phyloP scores from a whole-genome alignment of 2,329 filamentous ascomycete species.

The Diplocarpon mali region DNA sequence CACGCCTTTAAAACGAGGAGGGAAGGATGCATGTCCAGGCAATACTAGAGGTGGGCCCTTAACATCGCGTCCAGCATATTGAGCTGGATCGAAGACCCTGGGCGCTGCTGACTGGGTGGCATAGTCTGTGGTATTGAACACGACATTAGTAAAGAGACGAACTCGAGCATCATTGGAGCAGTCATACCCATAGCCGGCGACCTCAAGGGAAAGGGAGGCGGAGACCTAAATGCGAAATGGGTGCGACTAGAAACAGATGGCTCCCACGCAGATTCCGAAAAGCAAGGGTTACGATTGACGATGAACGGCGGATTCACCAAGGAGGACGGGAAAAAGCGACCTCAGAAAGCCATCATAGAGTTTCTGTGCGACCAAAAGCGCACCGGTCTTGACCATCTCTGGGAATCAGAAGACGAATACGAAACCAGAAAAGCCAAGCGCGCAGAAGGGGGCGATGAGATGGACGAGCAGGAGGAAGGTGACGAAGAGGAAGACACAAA shows the following conservation, averaged over 20 bases:
- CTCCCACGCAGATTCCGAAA: constrained; percentile 51
- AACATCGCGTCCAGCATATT: background rate
- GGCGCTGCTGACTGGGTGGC: constrained; percentile 7
- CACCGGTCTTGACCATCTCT: constrained; percentile 64
- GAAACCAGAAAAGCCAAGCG: constrained; percentile 27
- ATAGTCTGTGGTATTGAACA: constrained; percentile 67
- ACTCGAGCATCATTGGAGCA: constrained; percentile 38
- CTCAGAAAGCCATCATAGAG: constrained; percentile 71
- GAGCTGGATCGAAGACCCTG: background rate
- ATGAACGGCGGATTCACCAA: constrained; percentile 51
- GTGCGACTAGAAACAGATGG: constrained; percentile 55
- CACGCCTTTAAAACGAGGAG: constrained; percentile 49
- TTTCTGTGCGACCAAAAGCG: constrained; percentile 68
- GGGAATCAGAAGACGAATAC: constrained; percentile 44
- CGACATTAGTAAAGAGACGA: constrained; percentile 35
- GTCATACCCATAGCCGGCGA: constrained; percentile 68
- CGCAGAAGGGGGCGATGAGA: constrained; percentile 26
- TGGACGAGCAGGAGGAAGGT: constrained; percentile 25
- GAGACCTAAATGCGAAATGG: constrained; percentile 51
- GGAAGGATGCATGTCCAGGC: constrained; percentile 52
- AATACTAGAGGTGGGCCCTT: constrained; percentile 51
- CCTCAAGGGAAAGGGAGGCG: constrained; percentile 46
- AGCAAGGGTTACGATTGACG: constrained; percentile 62
- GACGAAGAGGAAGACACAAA: constrained; percentile 22
- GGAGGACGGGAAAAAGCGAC: constrained; percentile 39